Conservation (phyloP, 2,329 filamentous ascomycete species). For the Xylaria hypoxylon region DNA sequence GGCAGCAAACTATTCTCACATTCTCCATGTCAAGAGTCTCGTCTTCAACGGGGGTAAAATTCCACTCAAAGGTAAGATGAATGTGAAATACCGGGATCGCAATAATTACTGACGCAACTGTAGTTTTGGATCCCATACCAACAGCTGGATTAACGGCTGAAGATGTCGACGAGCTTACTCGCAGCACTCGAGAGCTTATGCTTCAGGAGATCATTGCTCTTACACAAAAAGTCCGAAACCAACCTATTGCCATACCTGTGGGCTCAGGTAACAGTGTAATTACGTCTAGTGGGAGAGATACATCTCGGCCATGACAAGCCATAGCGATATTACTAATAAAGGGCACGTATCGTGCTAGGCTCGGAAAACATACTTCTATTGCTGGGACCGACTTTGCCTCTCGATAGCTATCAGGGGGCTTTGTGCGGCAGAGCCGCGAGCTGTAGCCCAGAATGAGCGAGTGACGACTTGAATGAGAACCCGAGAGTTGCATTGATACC, state of each 20-base stretch:
- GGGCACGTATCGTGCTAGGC: background rate
- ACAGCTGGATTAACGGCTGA: slow-evolving; percentile 78
- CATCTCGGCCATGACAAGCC: slow-evolving; percentile 28
- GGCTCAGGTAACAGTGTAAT: slow-evolving; percentile 47
- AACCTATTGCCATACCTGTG: slow-evolving; percentile 48
- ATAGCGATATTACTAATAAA: background rate
- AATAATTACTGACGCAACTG: slow-evolving; percentile 27
- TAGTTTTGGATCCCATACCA: slow-evolving; percentile 83
- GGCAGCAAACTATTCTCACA: slow-evolving; percentile 80
- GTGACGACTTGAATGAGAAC: slow-evolving; percentile 27
- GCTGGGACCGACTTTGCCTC: background rate
- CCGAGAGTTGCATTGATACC: slow-evolving; percentile 43
- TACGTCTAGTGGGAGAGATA: slow-evolving; percentile 51
- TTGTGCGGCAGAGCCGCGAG: background rate
- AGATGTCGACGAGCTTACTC: slow-evolving; percentile 81
- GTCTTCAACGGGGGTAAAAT: slow-evolving; percentile 77
- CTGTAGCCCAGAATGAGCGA: slow-evolving; percentile 12
- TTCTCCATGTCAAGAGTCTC: slow-evolving; percentile 72
- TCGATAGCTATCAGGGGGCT: background rate
- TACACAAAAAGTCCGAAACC: slow-evolving; percentile 63
- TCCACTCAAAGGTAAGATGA: slow-evolving; percentile 76
- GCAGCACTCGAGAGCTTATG: slow-evolving; percentile 79
- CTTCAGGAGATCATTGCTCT: slow-evolving; percentile 71
- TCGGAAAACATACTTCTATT: background rate
- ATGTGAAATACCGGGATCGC: background rate